These are phyloP conservation scores for Penicillium parvum DNA, from an alignment of 495 filamentous ascomycete genomes.

Conservation along the genomic window DNA sequence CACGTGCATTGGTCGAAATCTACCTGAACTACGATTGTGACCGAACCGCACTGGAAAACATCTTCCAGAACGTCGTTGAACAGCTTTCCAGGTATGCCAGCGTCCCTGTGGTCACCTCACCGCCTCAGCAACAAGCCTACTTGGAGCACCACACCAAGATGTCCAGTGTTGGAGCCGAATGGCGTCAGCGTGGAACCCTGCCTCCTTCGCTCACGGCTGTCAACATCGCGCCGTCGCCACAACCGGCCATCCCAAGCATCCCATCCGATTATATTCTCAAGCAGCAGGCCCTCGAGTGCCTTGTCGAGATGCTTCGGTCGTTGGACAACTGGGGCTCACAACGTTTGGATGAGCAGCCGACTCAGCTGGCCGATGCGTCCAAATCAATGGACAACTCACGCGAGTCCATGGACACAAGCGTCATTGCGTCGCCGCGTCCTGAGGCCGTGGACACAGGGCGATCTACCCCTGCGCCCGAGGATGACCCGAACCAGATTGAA, in stretches of 20 bases:
- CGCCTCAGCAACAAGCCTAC: conserved; percentile 76
- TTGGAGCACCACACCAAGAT: conserved; percentile 68
- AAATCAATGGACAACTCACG: conserved; percentile 71
- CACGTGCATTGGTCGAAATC: conserved; percentile 85
- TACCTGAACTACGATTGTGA: conserved; percentile 99
- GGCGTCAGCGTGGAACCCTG: conserved; percentile 77
- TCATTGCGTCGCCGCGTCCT: conserved; percentile 47
- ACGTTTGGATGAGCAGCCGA: conserved; percentile 58
- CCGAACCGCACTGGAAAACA: conserved; percentile 86
- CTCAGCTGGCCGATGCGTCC: conserved; percentile 45
- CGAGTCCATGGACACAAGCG: conserved; percentile 70
- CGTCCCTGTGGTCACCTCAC: conserved; percentile 65
- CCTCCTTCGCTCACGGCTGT: conserved; percentile 81
- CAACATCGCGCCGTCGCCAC: conserved; percentile 50
- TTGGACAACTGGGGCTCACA: conserved; percentile 90
- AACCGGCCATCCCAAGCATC: conserved; percentile 52
- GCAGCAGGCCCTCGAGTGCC: conserved; percentile 76
- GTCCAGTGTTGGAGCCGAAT: conserved; percentile 56
- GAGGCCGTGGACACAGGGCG: conserved; percentile 54
- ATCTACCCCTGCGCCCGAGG: conserved; percentile 73
- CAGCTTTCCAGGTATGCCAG: conserved; percentile 82
- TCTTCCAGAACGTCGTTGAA: conserved; percentile 90
- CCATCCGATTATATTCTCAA: conserved; percentile 86
- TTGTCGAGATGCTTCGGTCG: conserved; percentile 84
- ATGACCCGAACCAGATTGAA: conserved; percentile 88